Base-by-base conservation (phyloP, 2,329 filamentous ascomycete species). In the Aspergillus sp. region DNA sequence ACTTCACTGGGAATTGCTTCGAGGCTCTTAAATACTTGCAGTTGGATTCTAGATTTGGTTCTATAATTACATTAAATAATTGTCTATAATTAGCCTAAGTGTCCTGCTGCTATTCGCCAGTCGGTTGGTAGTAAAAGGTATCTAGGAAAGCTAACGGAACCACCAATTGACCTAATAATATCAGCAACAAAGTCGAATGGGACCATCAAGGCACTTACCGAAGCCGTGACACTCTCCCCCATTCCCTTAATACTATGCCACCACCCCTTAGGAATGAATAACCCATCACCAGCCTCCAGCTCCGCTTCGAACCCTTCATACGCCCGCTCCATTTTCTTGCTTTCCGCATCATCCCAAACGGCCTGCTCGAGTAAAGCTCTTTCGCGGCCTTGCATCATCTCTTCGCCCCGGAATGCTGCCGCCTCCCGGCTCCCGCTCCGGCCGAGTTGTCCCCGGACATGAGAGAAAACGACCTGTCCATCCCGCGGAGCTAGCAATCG, bases 321-420 rank as follows among this genome's bases (percentile, higher is more conserved):
- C 2, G 69, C 61, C 7, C 57, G 62, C 2, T 70, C 69, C 3
- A 62, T 62, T 14, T 25, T 3, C 68, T 68, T 3, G 66, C 64
- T 2, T 60, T 62, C 67, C 27, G 66, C 62, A 49, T 68, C 64
- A 21, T 73, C 76, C 95, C 93, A 98, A 3, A 96, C 82, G 3
- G 82, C 86, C 1, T 82, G 76, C 62, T 93, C 85, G 14, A 97
- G 73, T 2, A 82, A 77, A 19, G 79, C 73, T 63, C 86, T 86
- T 75, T 96, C 91, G 2, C 77, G 74, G 0, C 92, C 92, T 52
- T 87, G 81, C 92, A 98, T 97, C 93, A 98, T 97, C 70, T 96
- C 92, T 11, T 87, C 82, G 0, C 90, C 90, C 56, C 92, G 82
- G 64, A 97, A 81, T 14, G 76, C 77, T 21, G 79, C 80, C 50